phyloP scores from a whole-genome alignment of 306 rosid genomes.

The Cicer judaicum region DNA sequence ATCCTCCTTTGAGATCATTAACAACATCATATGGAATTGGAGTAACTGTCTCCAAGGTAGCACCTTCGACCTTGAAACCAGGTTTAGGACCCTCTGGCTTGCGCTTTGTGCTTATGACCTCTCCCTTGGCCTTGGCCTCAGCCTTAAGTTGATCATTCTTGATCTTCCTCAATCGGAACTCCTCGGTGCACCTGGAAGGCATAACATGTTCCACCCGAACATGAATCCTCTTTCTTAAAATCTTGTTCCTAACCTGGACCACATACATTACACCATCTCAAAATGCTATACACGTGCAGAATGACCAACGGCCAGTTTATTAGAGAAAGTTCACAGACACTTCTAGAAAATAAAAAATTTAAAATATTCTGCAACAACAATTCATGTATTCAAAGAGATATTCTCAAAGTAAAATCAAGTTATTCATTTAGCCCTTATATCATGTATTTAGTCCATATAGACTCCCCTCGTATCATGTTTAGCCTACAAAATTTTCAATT shows the following conservation, averaged over 20 bases:
- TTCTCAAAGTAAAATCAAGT: no score
- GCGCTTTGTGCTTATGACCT: slow-evolving; percentile 76
- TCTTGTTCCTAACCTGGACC: slow-evolving; percentile 74
- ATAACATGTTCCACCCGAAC: slow-evolving; percentile 89
- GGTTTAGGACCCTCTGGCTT: slow-evolving; percentile 18
- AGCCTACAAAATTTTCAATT: no score
- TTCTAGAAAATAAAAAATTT: no score
- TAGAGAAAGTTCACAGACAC: no score
- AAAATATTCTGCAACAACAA: no score
- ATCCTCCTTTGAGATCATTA: slow-evolving; percentile 25
- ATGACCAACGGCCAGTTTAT: not conserved
- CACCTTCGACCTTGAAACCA: slow-evolving; percentile 12
- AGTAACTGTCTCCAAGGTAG: slow-evolving; percentile 19
- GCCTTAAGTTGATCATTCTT: slow-evolving; percentile 80
- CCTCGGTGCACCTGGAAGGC: slow-evolving; percentile 85
- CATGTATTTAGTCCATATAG: no score
- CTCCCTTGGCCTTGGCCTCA: slow-evolving; percentile 79
- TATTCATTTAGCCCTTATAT: no score
- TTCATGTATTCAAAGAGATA: no score
- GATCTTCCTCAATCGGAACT: slow-evolving; percentile 69
- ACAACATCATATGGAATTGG: slow-evolving; percentile 25
- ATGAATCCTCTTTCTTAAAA: slow-evolving; percentile 81
- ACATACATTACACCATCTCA: not conserved
- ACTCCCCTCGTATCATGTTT: no score
- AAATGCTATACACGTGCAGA: not conserved